These are phyloP conservation scores for Lactarius psammicola DNA, from an alignment of 768 basidiomycete genomes.

Conservation along the genomic window DNA sequence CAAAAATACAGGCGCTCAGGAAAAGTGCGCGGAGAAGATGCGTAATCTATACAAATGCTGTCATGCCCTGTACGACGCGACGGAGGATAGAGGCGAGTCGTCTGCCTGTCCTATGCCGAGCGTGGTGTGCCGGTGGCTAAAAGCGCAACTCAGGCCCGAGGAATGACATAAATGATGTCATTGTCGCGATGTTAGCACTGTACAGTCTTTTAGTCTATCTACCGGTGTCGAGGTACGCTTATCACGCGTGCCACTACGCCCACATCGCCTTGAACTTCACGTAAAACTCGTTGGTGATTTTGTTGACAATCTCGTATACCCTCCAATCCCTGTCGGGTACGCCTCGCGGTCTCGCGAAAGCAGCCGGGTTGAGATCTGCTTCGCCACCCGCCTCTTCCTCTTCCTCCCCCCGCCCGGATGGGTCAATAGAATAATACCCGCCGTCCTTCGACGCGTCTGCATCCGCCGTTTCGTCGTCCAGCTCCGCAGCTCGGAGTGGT, in stretches of 20 bases:
- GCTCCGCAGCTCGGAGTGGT: constrained; percentile 18
- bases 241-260: constrained; percentile 30
- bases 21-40: too few relatives aligned
- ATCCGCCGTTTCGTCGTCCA: constrained; percentile 27
- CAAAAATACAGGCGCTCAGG: too few relatives aligned
- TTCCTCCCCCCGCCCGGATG: constrained; percentile 33
- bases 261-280: constrained; percentile 63
- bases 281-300: constrained; percentile 48
- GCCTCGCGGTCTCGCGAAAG: constrained; percentile 38
- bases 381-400: constrained; percentile 30
- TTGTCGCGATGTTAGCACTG: too few relatives aligned
- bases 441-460: constrained; percentile 35
- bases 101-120: too few relatives aligned
- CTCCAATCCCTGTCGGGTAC: constrained; percentile 52
- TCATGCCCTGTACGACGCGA: too few relatives aligned
- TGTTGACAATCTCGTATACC: constrained; percentile 51
- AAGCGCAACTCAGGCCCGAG: too few relatives aligned
- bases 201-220: too few relatives aligned
- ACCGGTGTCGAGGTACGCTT: too few relatives aligned
- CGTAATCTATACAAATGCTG: too few relatives aligned
- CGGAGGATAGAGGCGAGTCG: too few relatives aligned
- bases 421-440: constrained; percentile 37
- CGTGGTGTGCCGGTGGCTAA: too few relatives aligned
- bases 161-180: too few relatives aligned
- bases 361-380: constrained; percentile 21